Conservation (phyloP, 169 alveolate genomes). For the Plasmodium gaboni region DNA sequence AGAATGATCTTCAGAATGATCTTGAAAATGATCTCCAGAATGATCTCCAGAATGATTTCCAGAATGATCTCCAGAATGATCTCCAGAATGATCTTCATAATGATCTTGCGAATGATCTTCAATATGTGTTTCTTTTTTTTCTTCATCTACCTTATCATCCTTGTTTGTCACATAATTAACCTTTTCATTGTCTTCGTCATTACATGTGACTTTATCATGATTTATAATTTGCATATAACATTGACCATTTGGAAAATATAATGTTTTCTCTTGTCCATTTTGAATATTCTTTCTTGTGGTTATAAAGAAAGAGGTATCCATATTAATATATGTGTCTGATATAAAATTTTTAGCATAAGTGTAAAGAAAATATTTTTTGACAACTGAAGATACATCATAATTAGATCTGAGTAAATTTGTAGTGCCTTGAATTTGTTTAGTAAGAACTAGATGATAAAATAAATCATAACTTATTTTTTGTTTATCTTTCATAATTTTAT, state of each 20-base stretch:
- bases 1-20: not conserved
- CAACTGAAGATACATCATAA: constrained; percentile 77
- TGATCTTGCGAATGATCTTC: not conserved
- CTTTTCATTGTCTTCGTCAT: too few species aligned
- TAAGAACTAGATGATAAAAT: constrained; percentile 25
- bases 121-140: not conserved
- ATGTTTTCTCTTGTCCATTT: not conserved
- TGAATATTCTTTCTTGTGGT: not conserved
- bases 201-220: too few species aligned
- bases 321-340: constrained; percentile 4
- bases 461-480: constrained; percentile 55
- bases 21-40: not conserved
- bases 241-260: too few species aligned
- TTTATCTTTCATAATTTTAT: constrained; percentile 26
- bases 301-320: constrained; percentile 7
- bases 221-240: too few species aligned
- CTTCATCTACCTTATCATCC: too few species aligned
- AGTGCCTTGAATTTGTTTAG: constrained; percentile 67
- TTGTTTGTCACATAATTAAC: too few species aligned
- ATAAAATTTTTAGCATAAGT: constrained; percentile 70
- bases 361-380: constrained; percentile 68
- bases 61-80: too few species aligned
- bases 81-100: not conserved
- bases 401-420: constrained; percentile 78
- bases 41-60: not conserved